Evolutionary conservation across 768 basidiomycete genomes (phyloP), one percentile per base, ranked within the genome.

Genomic region (Rhizopogon salebrosus): DNA sequence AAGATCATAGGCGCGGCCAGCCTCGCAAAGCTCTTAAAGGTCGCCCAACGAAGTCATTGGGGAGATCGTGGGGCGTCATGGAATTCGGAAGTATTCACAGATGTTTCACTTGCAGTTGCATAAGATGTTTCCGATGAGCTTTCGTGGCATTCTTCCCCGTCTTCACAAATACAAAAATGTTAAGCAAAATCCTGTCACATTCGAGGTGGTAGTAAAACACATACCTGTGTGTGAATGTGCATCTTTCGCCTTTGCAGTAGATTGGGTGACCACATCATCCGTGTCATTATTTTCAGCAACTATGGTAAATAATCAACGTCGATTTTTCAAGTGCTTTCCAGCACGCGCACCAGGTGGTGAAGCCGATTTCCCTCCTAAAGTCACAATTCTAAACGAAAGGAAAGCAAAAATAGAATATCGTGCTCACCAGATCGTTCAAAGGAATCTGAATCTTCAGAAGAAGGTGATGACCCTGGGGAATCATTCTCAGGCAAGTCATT

Each of bases 1-100:
- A 73, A 62, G 57, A 72, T 62, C 50, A 73, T 54, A 45, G 72
- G 73, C 61, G 67, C 65, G 56, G 71, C 69, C 53, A 75, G 64
- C 72, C 69, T 75, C 55, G 69, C 68, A 60, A 75, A 64, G 57
- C 62, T 63, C 67, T 75, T 68, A 62, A 76, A 70, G 69, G 75
- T 70, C 75, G 75, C 75, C 75, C 75, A 71, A 72, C 65, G 74
- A 70, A 74, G 75, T 76, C 75, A 76, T 62, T 74, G 72, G 54
- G 41, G 43, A 22, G 56, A 59, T 57, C 52, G 41, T 45, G 60
- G 34, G 51, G 51, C 50, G 54, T 61, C 36, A 57, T 41, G 50
- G n/a, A 46, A 8, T 55, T 54, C 16, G 50, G 53, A 38, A 45
- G 54, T 27, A 37, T 48, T 49, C 49, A 54, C 13, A 26, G 43